Evolutionary conservation across 2,329 filamentous ascomycete species (phyloP), one percentile per base, ranked within the genome.

Genomic region (Sordariomycetes sp.): DNA sequence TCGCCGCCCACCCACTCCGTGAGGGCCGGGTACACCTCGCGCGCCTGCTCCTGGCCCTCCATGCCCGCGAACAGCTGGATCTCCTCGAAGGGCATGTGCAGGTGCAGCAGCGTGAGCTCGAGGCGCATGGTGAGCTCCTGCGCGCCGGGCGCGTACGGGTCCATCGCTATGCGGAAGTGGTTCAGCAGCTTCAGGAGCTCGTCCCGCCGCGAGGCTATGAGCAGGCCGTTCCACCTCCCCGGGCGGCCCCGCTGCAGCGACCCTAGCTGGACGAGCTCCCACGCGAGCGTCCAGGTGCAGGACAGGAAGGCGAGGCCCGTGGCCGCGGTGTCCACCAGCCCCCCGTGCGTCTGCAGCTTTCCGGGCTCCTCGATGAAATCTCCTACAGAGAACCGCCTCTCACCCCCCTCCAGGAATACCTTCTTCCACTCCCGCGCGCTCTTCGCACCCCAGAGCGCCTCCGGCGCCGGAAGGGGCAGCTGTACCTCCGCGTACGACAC

Each of bases 51-150:
- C 60, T 84, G 80, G 20, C 83, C 85, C 62, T 86, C 84, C 52
- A 85, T 84, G 5, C 86, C 86, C 0, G 83, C 81, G 62, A 88
- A 87, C 4, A 86, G 75, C 64, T 88, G 84, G 18, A 88, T 71
- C 59, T 88, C 85, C 61, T 86, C 80, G 2, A 87, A 71, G 0
- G 82, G 82, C 50, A 85, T 77, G 66, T 88, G 80, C 3, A 88
- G 72, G 64, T 87, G 80, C 74, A 88, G 79, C 59, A 84, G 71
- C 14, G 87, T 72, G 1, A 86, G 71, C 63, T 75, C 69, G 1
- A 70, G 64, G 0, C 70, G 59, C 35, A 76, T 64, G 1, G 63
- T 61, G 0, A 70, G 65, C 43, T 72, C 67, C 0, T 57, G 55
- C 57, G 54, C 20, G 20, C 43, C 37, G 7, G 55, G 54, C 10